phyloP scores from a whole-genome alignment of 495 filamentous ascomycete genomes.

The Aspergillus cristatus region DNA sequence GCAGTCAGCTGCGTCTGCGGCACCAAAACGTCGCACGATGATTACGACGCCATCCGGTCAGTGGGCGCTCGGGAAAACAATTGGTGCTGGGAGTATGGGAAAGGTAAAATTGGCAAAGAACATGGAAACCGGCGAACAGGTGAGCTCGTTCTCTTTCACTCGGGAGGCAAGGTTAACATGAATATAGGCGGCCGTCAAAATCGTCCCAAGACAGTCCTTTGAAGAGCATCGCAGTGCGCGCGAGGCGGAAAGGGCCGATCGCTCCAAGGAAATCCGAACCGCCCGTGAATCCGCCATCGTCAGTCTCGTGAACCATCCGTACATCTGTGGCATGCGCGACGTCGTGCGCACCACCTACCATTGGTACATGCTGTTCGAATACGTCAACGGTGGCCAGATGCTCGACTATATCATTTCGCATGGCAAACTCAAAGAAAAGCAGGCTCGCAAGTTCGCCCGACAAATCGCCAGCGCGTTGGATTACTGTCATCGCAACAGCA shows the following conservation, averaged over 20 bases:
- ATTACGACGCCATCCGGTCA: conserved; percentile 75
- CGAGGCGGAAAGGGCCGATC: conserved; percentile 80
- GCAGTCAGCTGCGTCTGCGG: conserved; percentile 29
- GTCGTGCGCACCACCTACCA: conserved; percentile 93
- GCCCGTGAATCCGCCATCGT: conserved; percentile 96
- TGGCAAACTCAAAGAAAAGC: conserved; percentile 95
- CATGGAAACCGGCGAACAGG: conserved; percentile 73
- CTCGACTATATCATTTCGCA: conserved; percentile 99
- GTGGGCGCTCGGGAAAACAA: conserved; percentile 93
- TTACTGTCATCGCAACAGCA: conserved; percentile 98
- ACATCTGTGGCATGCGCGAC: conserved; percentile 95
- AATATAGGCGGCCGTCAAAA: conserved; percentile 85
- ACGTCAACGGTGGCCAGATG: conserved; percentile 99
- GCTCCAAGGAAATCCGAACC: conserved; percentile 94
- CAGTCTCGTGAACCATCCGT: conserved; percentile 87
- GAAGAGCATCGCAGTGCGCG: conserved; percentile 75
- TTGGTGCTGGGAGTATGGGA: conserved; percentile 96
- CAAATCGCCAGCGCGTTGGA: conserved; percentile 98
- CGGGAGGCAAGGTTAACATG: conserved; percentile 4
- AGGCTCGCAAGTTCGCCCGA: conserved; percentile 92
- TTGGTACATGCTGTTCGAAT: conserved; percentile 99
- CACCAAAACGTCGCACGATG: conserved; percentile 65
- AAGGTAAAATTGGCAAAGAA: conserved; percentile 86
- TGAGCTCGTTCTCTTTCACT: conserved; percentile 21
- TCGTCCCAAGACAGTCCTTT: conserved; percentile 82